phyloP scores from a whole-genome alignment of 805 yeast genomes.

The Starmerella etchellsii region DNA sequence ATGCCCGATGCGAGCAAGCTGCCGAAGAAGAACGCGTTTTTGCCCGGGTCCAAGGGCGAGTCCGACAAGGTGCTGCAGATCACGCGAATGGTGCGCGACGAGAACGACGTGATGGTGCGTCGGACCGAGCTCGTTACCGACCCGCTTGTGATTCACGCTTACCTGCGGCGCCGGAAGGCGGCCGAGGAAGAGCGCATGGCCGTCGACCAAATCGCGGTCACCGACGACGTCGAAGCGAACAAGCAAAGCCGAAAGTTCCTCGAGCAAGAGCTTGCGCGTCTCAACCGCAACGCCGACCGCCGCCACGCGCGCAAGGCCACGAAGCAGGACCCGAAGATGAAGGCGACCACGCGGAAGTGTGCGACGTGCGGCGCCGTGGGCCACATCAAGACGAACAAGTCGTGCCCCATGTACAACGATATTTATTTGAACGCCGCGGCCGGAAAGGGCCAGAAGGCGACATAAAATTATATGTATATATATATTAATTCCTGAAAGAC shows the following conservation, averaged over 20 bases:
- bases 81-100: slow-evolving; percentile 67
- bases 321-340: slow-evolving; percentile 53
- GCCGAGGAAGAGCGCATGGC: slow-evolving; percentile 54
- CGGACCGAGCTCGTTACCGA: slow-evolving; percentile 66
- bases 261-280: slow-evolving; percentile 70
- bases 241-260: slow-evolving; percentile 61
- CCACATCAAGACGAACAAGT: slow-evolving; percentile 80
- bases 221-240: slow-evolving; percentile 75
- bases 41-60: too few relatives aligned
- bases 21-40: neutral
- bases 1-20: slow-evolving; percentile 18
- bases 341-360: slow-evolving; percentile 67
- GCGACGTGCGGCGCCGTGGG: slow-evolving; percentile 94
- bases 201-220: slow-evolving; percentile 59
- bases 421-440: slow-evolving; percentile 21
- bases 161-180: slow-evolving; percentile 56
- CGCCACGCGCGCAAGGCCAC: slow-evolving; percentile 44
- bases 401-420: slow-evolving; percentile 78
- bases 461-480: neutral
- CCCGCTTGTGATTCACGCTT: slow-evolving; percentile 76
- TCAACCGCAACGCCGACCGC: slow-evolving; percentile 63
- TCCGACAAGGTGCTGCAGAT: slow-evolving; percentile 39
- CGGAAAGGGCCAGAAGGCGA: too few relatives aligned
- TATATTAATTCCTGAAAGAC: slow-evolving; percentile 8
- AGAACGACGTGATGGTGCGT: slow-evolving; percentile 75